phyloP scores from a whole-genome alignment of 257 asterid species.

The Solanum chilense region DNA sequence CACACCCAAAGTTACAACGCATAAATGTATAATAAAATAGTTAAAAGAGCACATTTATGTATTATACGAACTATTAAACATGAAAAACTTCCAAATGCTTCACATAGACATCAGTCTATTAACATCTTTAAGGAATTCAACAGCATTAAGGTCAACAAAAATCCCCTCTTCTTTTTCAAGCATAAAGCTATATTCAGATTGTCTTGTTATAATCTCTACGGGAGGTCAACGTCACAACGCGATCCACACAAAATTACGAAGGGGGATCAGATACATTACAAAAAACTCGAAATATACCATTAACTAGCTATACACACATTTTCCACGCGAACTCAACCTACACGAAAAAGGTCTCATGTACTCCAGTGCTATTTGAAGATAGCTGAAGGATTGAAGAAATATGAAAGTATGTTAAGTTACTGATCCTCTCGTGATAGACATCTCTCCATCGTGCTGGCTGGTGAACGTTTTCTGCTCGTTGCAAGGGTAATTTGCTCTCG shows the following conservation, averaged over 20 bases:
- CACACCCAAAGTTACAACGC: no score
- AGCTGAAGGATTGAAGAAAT: not conserved
- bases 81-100: not conserved
- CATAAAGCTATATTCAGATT: not conserved
- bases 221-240: not conserved
- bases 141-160: no score
- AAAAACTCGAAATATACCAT: not conserved
- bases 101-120: not conserved
- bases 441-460: not conserved
- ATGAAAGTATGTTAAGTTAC: not conserved
- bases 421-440: not conserved
- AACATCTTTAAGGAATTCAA: not conserved
- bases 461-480: slow-evolving; percentile 3
- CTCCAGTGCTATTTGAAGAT: not conserved
- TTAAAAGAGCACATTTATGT: not conserved
- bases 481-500: not conserved
- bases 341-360: not conserved
- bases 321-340: not conserved
- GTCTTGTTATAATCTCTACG: not conserved
- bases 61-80: not conserved
- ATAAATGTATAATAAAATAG: no score
- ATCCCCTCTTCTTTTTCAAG: not conserved
- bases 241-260: not conserved
- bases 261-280: not conserved
- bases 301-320: not conserved